Base-by-base conservation (phyloP, 2,329 filamentous ascomycete species). In the Aphanoascus verrucosus region DNA sequence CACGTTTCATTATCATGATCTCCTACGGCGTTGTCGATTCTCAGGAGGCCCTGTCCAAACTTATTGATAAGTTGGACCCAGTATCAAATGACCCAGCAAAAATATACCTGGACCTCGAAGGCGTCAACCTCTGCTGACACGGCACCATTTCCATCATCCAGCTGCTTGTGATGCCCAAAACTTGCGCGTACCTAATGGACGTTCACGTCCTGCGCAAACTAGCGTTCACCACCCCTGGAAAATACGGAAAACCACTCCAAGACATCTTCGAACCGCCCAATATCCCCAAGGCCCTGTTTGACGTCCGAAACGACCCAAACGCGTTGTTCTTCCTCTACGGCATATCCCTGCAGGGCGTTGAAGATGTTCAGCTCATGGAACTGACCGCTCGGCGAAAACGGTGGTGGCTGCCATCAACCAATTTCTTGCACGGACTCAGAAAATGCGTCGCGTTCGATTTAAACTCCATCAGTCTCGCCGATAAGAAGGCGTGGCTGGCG, bases 341-440 rank as follows among this genome's bases (percentile, higher is more conserved):
- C 0, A 67, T 83, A 56, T 20, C 53, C 0, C 59, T 82, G 0
- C 55, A 58, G 0, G 73, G 76, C 0, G 60, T 81, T 8, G 56
- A 73, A 2, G 78, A 83, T 58, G 51, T 83, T 0, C 78, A 83
- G 60, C 67, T 83, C 0, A 76, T 82, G 72, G 77, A 82, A 60
- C 59, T 74, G 2, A 77, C 72, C 0, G 61, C 61, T 0, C 62
- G 72, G 6, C 37, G 15, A 1, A 35, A 12, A 11, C 23, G 23
- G 3, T 28, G n/a, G n/a, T n/a, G n/a, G n/a, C n/a, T 7, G 7
- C 23, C 3, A 12, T 15, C 37, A 0, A 65, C 56, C 37, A 52
- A 50, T 14, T 63, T 53, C 43, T 44, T 75, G 1, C 58, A 53
- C 12, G 69, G 72, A 0, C 62, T 77, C 1, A 62, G 58, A 1